Evolutionary conservation across 208 protist genomes (phyloP).

Genomic region (Acanthamoeba culbertsoni): DNA sequence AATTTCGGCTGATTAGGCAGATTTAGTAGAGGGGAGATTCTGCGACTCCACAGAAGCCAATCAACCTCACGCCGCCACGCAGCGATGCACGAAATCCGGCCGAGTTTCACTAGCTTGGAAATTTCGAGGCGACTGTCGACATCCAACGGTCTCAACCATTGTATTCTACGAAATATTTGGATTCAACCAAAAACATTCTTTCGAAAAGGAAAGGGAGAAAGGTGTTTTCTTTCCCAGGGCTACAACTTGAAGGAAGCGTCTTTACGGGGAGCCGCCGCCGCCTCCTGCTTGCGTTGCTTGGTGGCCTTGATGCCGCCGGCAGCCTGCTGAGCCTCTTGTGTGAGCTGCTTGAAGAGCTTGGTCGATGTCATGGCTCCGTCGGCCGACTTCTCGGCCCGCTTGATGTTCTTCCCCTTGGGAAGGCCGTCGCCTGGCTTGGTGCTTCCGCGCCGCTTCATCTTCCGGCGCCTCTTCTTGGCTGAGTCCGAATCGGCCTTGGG

Average conservation of each 20-base stretch:
- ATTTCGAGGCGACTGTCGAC: too few relatives aligned
- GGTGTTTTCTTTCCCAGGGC: not conserved
- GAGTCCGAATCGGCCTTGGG: not conserved
- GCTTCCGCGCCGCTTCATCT: not conserved
- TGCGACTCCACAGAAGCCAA: too few relatives aligned
- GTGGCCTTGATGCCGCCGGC: not conserved
- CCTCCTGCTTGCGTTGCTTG: not conserved
- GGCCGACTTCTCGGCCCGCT: not conserved
- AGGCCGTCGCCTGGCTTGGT: not conserved
- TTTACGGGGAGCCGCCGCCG: not conserved
- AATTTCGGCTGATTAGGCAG: not conserved
- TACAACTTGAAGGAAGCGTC: not conserved
- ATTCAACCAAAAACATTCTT: too few relatives aligned
- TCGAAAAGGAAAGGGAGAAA: not conserved
- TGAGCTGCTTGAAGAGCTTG: constrained; percentile 28
- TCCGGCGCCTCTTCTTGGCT: not conserved
- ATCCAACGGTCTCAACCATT: too few relatives aligned
- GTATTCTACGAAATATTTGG: too few relatives aligned
- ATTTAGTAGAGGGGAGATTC: too few relatives aligned
- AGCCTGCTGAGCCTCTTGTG: not conserved
- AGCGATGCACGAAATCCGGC: too few relatives aligned
- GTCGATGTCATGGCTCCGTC: not conserved
- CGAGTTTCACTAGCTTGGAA: too few relatives aligned
- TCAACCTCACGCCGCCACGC: too few relatives aligned
- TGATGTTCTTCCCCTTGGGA: not conserved